These are phyloP conservation scores for Aspergillus indologenus DNA, from an alignment of 495 filamentous ascomycete species.

Conservation along the genomic window DNA sequence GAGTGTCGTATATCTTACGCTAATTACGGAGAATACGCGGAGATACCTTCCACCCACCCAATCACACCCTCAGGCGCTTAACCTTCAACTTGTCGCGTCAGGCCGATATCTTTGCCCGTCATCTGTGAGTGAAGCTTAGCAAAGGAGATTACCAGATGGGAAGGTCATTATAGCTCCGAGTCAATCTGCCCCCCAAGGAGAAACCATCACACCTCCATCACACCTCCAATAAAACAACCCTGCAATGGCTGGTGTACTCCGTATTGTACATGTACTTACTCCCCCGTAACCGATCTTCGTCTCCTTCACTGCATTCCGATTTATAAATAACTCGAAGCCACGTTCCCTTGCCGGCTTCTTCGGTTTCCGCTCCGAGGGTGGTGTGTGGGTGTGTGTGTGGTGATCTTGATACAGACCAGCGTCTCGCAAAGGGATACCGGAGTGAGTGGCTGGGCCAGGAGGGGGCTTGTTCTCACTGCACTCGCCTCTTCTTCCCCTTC, in stretches of 20 bases:
- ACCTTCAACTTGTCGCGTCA: neutral
- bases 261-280: neutral
- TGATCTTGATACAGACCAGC: conserved; percentile 6
- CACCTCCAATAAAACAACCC: too few species aligned
- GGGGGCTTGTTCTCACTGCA: neutral
- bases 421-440: conserved; percentile 3
- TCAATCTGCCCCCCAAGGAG: too few species aligned
- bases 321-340: conserved; percentile 4
- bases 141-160: neutral
- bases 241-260: neutral
- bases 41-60: neutral
- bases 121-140: neutral
- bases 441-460: neutral
- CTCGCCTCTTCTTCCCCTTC: neutral
- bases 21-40: neutral
- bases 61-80: conserved; percentile 6
- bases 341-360: conserved; percentile 2
- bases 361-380: conserved; percentile 7
- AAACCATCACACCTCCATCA: too few species aligned
- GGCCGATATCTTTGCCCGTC: neutral
- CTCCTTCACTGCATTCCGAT: neutral
- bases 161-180: neutral
- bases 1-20: neutral
- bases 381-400: too few species aligned
- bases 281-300: neutral